A percentile compares a stretch with the other conserved stretches of the same genome.
phyloP scores from a whole-genome alignment of 2,329 filamentous ascomycete species.

The Colletotrichum salicis region DNA sequence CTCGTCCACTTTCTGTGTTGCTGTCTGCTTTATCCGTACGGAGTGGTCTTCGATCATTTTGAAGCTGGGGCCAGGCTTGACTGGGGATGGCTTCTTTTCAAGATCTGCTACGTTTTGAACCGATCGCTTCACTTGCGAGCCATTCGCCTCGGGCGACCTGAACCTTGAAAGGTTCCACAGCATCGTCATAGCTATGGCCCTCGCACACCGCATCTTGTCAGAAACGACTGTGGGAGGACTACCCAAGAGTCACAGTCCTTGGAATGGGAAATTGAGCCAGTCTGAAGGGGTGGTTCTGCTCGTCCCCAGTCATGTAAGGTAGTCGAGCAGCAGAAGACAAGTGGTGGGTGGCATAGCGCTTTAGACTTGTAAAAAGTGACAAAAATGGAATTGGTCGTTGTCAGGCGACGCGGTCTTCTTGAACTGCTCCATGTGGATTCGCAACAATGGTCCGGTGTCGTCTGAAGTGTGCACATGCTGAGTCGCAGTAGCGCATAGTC shows the following conservation, averaged over 20 bases:
- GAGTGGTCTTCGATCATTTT: not conserved
- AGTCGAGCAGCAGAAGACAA: not conserved
- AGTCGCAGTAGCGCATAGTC: conserved; percentile 19
- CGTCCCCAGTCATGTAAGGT: not conserved
- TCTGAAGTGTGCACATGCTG: conserved; percentile 30
- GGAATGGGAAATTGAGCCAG: conserved; percentile 8
- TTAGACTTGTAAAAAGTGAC: conserved; percentile 10
- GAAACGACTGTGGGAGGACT: not conserved
- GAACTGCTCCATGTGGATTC: not conserved
- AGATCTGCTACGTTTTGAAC: conserved; percentile 29
- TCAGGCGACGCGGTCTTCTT: conserved; percentile 17
- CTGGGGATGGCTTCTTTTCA: not conserved
- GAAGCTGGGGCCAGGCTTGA: conserved; percentile 3
- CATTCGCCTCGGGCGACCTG: conserved; percentile 8
- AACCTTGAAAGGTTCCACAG: conserved; percentile 28
- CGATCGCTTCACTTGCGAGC: conserved; percentile 22
- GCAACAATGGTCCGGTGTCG: conserved; percentile 5
- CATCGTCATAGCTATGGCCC: conserved; percentile 21
- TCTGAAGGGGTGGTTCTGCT: not conserved
- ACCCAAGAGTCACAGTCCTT: conserved; percentile 2
- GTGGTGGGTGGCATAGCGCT: not conserved
- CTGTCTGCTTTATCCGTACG: not conserved
- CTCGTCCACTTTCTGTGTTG: not conserved
- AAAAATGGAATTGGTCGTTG: not conserved
- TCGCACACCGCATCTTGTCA: conserved; percentile 28